These are phyloP conservation scores for Lentinus tigrinus DNA, from an alignment of 768 basidiomycete species.

Conservation along the genomic window DNA sequence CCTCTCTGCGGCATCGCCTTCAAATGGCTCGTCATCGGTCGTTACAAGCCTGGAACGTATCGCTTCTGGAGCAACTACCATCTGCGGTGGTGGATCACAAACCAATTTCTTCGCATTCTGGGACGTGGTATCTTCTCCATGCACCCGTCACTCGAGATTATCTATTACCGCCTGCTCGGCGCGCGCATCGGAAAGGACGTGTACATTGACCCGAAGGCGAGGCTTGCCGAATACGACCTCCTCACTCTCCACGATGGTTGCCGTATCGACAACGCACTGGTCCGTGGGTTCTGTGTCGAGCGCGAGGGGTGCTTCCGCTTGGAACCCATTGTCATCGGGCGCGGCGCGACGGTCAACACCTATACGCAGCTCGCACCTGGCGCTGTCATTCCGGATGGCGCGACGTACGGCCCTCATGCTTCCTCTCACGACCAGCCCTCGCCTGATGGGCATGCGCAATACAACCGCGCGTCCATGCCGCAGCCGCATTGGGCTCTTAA, in stretches of 20 bases:
- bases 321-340: conserved; percentile 38
- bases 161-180: conserved; percentile 47
- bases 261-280: conserved; percentile 38
- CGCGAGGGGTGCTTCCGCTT: conserved; percentile 44
- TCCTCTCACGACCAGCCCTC: conserved; percentile 41
- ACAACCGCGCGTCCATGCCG: conserved; percentile 37
- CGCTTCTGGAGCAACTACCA: conserved; percentile 36
- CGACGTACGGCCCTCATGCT: conserved; percentile 47
- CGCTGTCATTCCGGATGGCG: conserved; percentile 33
- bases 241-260: conserved; percentile 43
- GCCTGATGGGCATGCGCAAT: conserved; percentile 37
- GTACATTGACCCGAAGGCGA: conserved; percentile 37
- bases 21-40: conserved; percentile 49
- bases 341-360: conserved; percentile 41
- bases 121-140: conserved; percentile 44
- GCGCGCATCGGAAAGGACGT: conserved; percentile 44
- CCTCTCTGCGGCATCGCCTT: conserved; percentile 42
- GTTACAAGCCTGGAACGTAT: conserved; percentile 33
- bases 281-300: conserved; percentile 48
- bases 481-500: conserved; percentile 35
- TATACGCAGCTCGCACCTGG: conserved; percentile 45
- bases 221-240: conserved; percentile 44
- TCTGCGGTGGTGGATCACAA: conserved; percentile 46
- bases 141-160: conserved; percentile 35
- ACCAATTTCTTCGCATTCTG: conserved; percentile 37